Conservation (phyloP, 768 basidiomycete species). For the Suillus hirtellus region DNA sequence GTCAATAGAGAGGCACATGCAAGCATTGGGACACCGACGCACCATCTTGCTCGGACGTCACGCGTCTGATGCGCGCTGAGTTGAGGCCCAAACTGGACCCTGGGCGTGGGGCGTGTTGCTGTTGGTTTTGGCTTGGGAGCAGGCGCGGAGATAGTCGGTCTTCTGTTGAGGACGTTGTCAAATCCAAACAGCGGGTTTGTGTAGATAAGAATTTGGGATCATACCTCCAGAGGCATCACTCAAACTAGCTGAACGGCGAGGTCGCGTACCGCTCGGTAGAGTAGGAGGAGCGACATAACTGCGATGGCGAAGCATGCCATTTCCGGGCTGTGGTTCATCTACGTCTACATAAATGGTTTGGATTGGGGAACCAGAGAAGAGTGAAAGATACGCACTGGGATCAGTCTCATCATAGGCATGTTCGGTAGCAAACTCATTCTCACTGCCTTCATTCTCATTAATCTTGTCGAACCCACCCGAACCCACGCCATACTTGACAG, state of each 20-base stretch:
- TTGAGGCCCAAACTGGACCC: conserved; percentile 45
- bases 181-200: conserved; percentile 23
- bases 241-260: conserved; percentile 75
- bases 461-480: conserved; percentile 48
- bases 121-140: conserved; percentile 21
- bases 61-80: conserved; percentile 38
- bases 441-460: conserved; percentile 44
- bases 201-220: conserved; percentile 17
- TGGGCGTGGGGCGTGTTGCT: conserved; percentile 35
- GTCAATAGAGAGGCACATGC: background rate
- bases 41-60: conserved; percentile 49
- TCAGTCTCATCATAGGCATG: conserved; percentile 41
- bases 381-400: conserved; percentile 31
- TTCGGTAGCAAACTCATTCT: conserved; percentile 37
- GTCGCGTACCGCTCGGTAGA: conserved; percentile 51
- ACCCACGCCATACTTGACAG: conserved; percentile 30
- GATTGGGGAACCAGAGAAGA: conserved; percentile 15
- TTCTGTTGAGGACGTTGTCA: conserved; percentile 25
- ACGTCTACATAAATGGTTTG: conserved; percentile 32
- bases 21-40: conserved; percentile 16
- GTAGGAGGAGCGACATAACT: conserved; percentile 26
- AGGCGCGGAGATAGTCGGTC: conserved; percentile 29
- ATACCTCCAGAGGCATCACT: conserved; percentile 53
- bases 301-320: conserved; percentile 29
- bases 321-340: conserved; percentile 29